A percentile compares a stretch with the other conserved stretches of the same genome.
Evolutionary conservation across 192 early-diverging fungal species (phyloP).

Genomic region (Podila epicladia): DNA sequence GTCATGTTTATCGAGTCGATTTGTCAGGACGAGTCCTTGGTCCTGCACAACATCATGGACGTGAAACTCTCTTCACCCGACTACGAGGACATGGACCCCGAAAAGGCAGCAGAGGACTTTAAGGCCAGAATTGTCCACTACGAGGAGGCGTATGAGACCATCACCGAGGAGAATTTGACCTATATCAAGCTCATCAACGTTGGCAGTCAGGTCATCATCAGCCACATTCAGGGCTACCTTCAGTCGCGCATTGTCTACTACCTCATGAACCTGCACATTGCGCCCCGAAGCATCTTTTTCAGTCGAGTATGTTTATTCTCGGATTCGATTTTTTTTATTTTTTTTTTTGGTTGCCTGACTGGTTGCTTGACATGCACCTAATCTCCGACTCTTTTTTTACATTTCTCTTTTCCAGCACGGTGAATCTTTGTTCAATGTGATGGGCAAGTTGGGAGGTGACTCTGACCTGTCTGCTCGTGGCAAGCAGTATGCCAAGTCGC

Average conservation of each 20-base stretch:
- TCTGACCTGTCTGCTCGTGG: constrained; percentile 89
- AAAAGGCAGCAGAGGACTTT: constrained; percentile 92
- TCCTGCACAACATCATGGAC: constrained; percentile 93
- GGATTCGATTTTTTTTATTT: constrained; percentile 6
- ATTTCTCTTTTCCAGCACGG: constrained; percentile 70
- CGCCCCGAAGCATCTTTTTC: constrained; percentile 93
- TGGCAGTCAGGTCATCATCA: constrained; percentile 89
- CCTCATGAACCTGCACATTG: constrained; percentile 99
- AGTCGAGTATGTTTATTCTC: constrained; percentile 61
- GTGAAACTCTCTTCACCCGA: constrained; percentile 97
- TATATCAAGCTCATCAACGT: constrained; percentile 98
- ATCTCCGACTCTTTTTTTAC: constrained; percentile 10
- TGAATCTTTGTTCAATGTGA: constrained; percentile 93
- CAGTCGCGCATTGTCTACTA: constrained; percentile 98
- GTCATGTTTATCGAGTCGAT: constrained; percentile 97
- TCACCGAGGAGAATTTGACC: constrained; percentile 76
- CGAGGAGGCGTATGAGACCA: constrained; percentile 88
- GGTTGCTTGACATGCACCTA: not conserved
- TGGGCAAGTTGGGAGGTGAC: constrained; percentile 96
- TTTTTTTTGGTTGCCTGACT: not conserved
- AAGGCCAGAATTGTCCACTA: constrained; percentile 93
- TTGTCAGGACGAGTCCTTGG: constrained; percentile 89
- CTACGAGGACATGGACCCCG: constrained; percentile 88
- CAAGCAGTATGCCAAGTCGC: constrained; percentile 80
- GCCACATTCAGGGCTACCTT: constrained; percentile 95